phyloP scores from a whole-genome alignment of 306 rosid genomes.

The Rosa chinensis region DNA sequence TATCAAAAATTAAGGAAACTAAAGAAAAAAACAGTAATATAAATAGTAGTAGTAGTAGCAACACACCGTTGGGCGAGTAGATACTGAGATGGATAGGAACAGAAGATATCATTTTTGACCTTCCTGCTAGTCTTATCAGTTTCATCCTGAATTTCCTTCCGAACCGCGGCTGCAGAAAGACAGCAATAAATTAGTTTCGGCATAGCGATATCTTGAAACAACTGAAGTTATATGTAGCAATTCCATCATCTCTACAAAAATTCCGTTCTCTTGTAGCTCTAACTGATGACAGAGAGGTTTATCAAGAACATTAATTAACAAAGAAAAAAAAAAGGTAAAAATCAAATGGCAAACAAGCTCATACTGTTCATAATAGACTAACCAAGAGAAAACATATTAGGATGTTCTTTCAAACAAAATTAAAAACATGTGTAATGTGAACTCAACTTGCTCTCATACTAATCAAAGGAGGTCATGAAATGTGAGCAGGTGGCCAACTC shows the following conservation, averaged over 20 bases:
- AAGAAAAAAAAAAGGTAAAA: not conserved
- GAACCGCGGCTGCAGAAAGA: conserved; percentile 63
- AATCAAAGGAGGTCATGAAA: not conserved
- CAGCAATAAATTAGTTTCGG: not conserved
- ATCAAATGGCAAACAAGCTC: not conserved
- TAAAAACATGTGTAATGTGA: not conserved
- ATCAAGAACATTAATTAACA: not conserved
- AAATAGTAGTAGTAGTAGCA: not conserved
- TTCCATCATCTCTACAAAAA: not conserved
- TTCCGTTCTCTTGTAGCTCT: not conserved
- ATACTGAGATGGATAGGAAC: conserved; percentile 97
- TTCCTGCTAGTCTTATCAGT: conserved; percentile 87
- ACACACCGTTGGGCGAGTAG: conserved; percentile 88
- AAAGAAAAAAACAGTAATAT: not conserved
- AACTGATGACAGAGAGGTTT: not conserved
- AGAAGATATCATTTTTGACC: conserved; percentile 80
- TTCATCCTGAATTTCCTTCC: conserved; percentile 91
- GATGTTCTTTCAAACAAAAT: too few relatives aligned
- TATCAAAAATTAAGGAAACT: not conserved
- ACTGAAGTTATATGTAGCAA: not conserved
- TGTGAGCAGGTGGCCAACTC: not conserved
- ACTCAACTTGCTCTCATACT: not conserved
- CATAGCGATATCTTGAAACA: not conserved
- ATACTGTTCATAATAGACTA: too few relatives aligned
- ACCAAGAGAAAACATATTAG: too few relatives aligned